Base-by-base conservation (phyloP, 2,329 filamentous ascomycete genomes). In the Parafenestella ontariensis region DNA sequence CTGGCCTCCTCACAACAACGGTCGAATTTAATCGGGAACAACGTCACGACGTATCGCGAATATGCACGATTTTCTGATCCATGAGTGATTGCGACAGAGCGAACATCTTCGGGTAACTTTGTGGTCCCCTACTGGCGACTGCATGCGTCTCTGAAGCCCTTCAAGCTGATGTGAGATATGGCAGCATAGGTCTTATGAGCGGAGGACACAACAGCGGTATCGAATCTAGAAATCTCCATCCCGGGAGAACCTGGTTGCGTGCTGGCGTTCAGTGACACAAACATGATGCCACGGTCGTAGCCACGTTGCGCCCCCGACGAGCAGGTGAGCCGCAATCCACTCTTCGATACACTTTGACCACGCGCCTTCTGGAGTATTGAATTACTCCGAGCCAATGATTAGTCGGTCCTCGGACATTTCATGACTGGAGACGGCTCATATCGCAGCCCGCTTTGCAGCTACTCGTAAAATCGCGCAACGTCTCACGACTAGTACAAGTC, bases 251-350 rank as follows among this genome's bases (percentile, higher is more conserved):
- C 15, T 34, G 17, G 8, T 15, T 34, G 31, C 20, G 37, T 42
- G 36, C 26, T 43, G 31, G 34, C 42, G 46, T 53, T 52, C 20
- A 21, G 54, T 59, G 15, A 26, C 31, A 61, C 61, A 44, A n/a
- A 24, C 24, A 24, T 46, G 43, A 49, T 51, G 56, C 45, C 50
- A 50, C 56, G 50, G 23, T 11, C 40, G n/a, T 33, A 50, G 57
- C 62, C 61, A 67, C 61, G 58, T 64, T 61, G 61, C 43, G 20
- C 43, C 39, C n/a, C 47, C 29, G 31, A 46, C 26, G 44, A 39
- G 44, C 39, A 46, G 31, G 33, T n/a, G 45, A 31, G 39, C 23
- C 33, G 47, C 20, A n/a, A 11, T 39, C 24, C 29, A 20, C 17
- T 31, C 6, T 29, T 20, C 11, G 31, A 23, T 49, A 46, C 40